Evolutionary conservation across 805 yeast species (phyloP), one percentile per base, ranked within the genome.

Genomic region (Candida khao-thaluensis): DNA sequence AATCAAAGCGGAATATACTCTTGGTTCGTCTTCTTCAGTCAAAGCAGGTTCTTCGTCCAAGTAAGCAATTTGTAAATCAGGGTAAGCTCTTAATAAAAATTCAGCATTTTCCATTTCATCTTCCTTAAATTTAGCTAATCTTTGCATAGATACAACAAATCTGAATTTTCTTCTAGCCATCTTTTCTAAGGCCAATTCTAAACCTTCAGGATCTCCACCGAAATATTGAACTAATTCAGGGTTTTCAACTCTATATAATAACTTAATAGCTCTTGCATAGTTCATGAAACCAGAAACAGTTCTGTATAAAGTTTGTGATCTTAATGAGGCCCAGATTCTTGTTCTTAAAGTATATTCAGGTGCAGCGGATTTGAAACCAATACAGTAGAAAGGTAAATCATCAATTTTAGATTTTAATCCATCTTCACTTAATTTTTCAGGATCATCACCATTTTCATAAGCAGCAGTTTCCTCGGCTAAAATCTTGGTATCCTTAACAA

Each of bases 191-290:
- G 95, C 98, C 66, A 89, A 80, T 72, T 93, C 98, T 49, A 81
- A 76, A 54, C 95, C 95, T 70, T 91, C 98, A 44, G 97, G 95
- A 62, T 91, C 95, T 54, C 98, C 98, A 53, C 97, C 98, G 61
- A 90, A 91, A 89, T 90, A 88, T 74, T 93, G 97, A 45, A 90
- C 62, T 15, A 54, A 50, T 37, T 64, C 65, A 24, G 69, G 66
- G 56, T 66, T 66, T 53, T 77, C 79, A 25, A 74, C 76, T 44
- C 63, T 53, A 43, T 59, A 67, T 38, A 69, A 59, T 47, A 69
- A 59, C 48, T 69, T 69, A 40, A 69, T 68, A 12, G 74, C 74
- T 54, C 72, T 59, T 8, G 73, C 71, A 44, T 69, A 68, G 47
- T 69, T 69, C 73, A 69, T 67, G 50, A 69, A 69, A 30, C 74